Conservation (phyloP, 75 land plant species). For the Selaginella tamariscina region DNA sequence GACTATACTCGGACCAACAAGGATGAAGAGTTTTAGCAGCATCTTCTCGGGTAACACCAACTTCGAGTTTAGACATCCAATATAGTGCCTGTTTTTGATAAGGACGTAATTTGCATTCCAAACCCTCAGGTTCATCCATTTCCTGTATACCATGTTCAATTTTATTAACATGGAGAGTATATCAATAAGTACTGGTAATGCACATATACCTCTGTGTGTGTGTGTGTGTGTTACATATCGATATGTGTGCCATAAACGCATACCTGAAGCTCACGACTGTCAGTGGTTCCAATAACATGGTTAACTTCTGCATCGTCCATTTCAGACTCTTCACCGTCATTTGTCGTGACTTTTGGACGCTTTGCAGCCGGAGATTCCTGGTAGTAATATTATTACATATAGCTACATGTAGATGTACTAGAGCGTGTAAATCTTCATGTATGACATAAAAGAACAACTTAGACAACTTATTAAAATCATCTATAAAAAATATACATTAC, state of each 20-base stretch:
- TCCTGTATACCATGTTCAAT: conserved; percentile 34
- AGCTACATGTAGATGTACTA: too few species aligned
- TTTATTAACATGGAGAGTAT: background rate
- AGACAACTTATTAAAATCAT: too few species aligned
- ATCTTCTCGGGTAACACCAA: conserved; percentile 38
- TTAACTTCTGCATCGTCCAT: conserved; percentile 62
- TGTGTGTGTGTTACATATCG: background rate
- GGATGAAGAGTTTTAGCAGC: conserved; percentile 75
- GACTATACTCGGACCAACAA: conserved; percentile 73
- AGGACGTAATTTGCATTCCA: conserved; percentile 68
- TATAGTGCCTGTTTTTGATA: conserved; percentile 86
- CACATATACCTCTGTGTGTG: background rate
- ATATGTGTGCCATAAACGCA: background rate
- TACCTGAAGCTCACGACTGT: conserved; percentile 60
- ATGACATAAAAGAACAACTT: too few species aligned
- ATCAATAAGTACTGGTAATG: background rate
- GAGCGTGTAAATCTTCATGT: too few species aligned
- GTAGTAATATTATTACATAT: too few species aligned
- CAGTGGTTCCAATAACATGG: conserved; percentile 57
- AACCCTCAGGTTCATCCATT: conserved; percentile 57
- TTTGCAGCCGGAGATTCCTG: conserved; percentile 23
- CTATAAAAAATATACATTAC: too few species aligned
- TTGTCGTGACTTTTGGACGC: conserved; percentile 28
- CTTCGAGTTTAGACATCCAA: conserved; percentile 78
- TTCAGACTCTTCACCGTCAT: conserved; percentile 37